Base-by-base conservation (phyloP, 352 stramenopile genomes). In the Halophytophthora polymorphica region DNA sequence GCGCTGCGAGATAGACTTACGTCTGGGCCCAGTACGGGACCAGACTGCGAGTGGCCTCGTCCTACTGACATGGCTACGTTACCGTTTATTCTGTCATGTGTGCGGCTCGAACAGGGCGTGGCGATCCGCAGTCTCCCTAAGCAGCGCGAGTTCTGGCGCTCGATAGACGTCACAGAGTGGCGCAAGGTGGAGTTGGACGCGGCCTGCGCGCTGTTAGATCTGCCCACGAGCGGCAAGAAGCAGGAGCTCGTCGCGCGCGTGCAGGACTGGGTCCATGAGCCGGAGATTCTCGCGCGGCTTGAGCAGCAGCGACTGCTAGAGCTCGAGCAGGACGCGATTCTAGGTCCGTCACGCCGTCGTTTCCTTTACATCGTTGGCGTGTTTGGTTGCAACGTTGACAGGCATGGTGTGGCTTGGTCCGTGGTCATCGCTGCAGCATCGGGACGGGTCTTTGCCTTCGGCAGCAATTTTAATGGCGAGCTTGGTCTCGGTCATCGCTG, bases 261-360 rank as follows among this genome's bases (percentile, higher is more conserved):
- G 18, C 76, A 89, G 53, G 81, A 88, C 53, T 91, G 81, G 81
- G 58, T 91, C 40, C 53, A 86, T 45, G 73, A 73, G 39, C 73
- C 81, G 3, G 69, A 73, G 53, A 72, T 86, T 48, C 19, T 55
- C 4, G 69, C 69, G 4, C 52, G 49, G 29, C 57, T 64, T 8
- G 64, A 75, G 41, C 48, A 69, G 29, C 62, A 73, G 29, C 54
- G 73, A 29, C 53, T 53, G 25, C 58, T 68, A 14, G 64, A 73
- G 14, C 64, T 64, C 4, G 54, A 83, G 45, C 57, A 59, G 2
- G 76, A 88, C 22, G 62, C 56, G 0, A 33, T 79, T 45, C 61
- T 89, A 35, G 69, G 71, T 83, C 28, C 55, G 39, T 45, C 18
- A 10, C 8, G 4, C 8, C 25, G 25, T 8, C 25, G 44, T 10